phyloP scores from a whole-genome alignment of 1,284 basidiomycete species.

The Rhizoctonia solani region DNA sequence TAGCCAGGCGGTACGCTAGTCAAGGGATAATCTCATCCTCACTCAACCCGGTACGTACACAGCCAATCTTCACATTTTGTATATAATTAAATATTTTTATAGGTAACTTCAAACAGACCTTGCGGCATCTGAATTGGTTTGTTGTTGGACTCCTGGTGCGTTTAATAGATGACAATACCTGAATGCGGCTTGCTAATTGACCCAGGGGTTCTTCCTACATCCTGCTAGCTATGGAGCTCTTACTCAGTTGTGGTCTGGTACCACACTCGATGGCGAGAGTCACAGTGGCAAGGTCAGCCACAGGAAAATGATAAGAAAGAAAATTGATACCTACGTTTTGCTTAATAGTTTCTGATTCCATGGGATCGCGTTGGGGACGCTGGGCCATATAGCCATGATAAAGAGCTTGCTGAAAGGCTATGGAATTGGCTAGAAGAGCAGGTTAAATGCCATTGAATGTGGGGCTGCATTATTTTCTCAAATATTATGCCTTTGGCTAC shows the following conservation, averaged over 20 bases:
- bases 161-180: too few species aligned
- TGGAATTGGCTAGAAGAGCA: constrained; percentile 34
- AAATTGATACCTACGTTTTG: neutral
- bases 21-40: constrained; percentile 48
- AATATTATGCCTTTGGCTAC: too few species aligned
- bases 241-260: constrained; percentile 56
- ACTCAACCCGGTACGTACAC: constrained; percentile 46
- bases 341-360: constrained; percentile 10
- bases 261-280: constrained; percentile 43
- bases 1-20: constrained; percentile 46
- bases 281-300: constrained; percentile 31
- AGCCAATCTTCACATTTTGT: too few species aligned
- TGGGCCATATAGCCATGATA: neutral
- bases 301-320: constrained; percentile 2
- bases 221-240: constrained; percentile 46
- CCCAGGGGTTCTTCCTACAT: constrained; percentile 43
- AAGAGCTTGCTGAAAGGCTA: neutral
- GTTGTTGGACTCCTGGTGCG: constrained; percentile 32
- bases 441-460: constrained; percentile 1
- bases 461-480: too few species aligned
- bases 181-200: too few species aligned
- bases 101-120: constrained; percentile 55
- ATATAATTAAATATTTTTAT: too few species aligned
- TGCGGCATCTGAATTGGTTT: constrained; percentile 45
- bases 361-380: neutral